A percentile compares a stretch with the other conserved stretches of the same genome.
phyloP scores from a whole-genome alignment of 352 stramenopile genomes.

The Phytophthora pluvialis region DNA sequence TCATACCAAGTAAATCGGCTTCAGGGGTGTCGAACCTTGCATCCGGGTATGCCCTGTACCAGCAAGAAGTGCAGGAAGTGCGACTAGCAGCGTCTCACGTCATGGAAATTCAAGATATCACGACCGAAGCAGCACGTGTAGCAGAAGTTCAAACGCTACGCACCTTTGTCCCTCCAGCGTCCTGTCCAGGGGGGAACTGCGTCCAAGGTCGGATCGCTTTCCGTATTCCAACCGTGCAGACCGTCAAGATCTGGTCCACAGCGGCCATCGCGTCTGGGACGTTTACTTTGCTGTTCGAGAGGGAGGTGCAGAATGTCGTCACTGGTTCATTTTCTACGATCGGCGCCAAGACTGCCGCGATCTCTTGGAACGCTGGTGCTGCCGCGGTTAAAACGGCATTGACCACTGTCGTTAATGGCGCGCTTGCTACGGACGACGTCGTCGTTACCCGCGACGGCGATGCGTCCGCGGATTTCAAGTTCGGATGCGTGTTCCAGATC shows the following conservation, averaged over 20 bases:
- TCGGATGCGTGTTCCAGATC: constrained; percentile 75
- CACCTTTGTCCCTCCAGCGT: constrained; percentile 51
- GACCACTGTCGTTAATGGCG: constrained; percentile 30
- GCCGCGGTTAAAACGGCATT: constrained; percentile 41
- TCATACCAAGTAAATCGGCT: constrained; percentile 57
- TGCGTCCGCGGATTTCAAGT: constrained; percentile 54
- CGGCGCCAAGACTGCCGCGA: constrained; percentile 34
- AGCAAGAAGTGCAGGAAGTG: constrained; percentile 73
- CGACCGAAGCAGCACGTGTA: constrained; percentile 64
- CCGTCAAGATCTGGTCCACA: constrained; percentile 60
- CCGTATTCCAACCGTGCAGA: constrained; percentile 77
- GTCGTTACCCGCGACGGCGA: constrained; percentile 81
- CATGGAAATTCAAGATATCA: constrained; percentile 72
- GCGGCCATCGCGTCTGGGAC: constrained; percentile 59
- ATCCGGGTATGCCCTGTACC: constrained; percentile 63
- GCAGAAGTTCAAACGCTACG: constrained; percentile 76
- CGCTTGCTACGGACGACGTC: constrained; percentile 53
- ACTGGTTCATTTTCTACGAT: constrained; percentile 36
- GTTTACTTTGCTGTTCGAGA: constrained; percentile 55
- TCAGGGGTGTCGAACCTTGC: constrained; percentile 57
- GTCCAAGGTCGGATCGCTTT: constrained; percentile 67
- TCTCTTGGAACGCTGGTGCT: constrained; percentile 54
- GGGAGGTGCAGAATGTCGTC: constrained; percentile 30
- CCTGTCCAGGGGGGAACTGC: constrained; percentile 57
- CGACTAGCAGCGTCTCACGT: constrained; percentile 69